These are phyloP conservation scores for Lyophyllum decastes DNA, from an alignment of 768 basidiomycete species.

Conservation along the genomic window DNA sequence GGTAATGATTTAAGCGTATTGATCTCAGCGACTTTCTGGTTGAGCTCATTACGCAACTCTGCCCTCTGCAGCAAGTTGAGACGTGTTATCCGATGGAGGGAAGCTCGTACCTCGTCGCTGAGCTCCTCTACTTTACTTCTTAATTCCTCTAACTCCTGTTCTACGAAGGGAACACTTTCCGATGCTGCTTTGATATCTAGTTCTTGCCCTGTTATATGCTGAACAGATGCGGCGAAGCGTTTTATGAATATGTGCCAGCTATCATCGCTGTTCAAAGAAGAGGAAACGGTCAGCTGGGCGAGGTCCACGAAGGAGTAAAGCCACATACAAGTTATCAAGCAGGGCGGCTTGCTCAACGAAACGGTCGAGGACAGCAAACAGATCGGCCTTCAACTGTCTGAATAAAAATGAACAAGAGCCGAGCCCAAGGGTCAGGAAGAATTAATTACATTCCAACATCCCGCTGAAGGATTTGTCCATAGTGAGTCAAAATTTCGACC, in stretches of 20 bases:
- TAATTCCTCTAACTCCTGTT: slow-evolving; percentile 63
- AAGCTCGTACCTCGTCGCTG: slow-evolving; percentile 57
- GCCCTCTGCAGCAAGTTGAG: slow-evolving; percentile 39
- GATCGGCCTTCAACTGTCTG: slow-evolving; percentile 15
- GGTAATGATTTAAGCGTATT: slow-evolving; percentile 63
- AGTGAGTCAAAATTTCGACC: slow-evolving; percentile 60
- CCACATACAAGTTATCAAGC: slow-evolving; percentile 64
- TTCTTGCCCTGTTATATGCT: slow-evolving; percentile 66
- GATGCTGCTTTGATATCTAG: slow-evolving; percentile 52
- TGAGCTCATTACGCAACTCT: slow-evolving; percentile 53
- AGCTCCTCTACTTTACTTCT: slow-evolving; percentile 63
- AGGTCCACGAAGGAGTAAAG: background rate
- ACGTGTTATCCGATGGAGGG: background rate
- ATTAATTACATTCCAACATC: slow-evolving; percentile 60
- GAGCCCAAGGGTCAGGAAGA: background rate
- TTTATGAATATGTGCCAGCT: slow-evolving; percentile 66
- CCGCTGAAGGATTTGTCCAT: slow-evolving; percentile 55
- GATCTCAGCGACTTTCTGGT: slow-evolving; percentile 66
- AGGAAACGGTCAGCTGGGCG: slow-evolving; percentile 13
- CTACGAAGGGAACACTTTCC: slow-evolving; percentile 40
- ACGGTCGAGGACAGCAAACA: slow-evolving; percentile 51
- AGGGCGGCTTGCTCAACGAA: slow-evolving; percentile 63
- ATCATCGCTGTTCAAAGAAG: slow-evolving; percentile 50
- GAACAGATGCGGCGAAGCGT: slow-evolving; percentile 58
- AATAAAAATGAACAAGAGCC: background rate